These are phyloP conservation scores for Phytopythium kandeliae DNA, from an alignment of 352 stramenopile genomes.

Conservation along the genomic window DNA sequence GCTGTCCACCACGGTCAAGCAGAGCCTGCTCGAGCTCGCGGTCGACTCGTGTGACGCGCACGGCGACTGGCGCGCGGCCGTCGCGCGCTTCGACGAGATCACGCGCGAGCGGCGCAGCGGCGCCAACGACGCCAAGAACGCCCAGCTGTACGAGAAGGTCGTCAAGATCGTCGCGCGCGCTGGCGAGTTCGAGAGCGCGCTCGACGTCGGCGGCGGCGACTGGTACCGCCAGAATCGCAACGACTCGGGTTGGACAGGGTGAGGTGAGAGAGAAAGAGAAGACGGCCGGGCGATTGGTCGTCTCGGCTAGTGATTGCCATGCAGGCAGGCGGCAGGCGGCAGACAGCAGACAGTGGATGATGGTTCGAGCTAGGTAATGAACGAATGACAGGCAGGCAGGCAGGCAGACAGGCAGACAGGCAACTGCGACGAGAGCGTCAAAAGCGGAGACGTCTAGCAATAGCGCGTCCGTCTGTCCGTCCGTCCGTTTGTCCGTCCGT, in stretches of 20 bases:
- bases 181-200: constrained; percentile 78
- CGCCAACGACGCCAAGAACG: constrained; percentile 28
- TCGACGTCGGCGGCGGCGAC: constrained; percentile 77
- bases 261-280: too few species aligned
- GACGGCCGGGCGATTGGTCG: too few species aligned
- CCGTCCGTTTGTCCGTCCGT: too few species aligned
- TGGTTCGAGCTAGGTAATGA: too few species aligned
- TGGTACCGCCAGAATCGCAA: constrained; percentile 82
- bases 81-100: constrained; percentile 75
- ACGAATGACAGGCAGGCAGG: too few species aligned
- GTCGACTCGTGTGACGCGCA: constrained; percentile 57
- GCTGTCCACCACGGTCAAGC: constrained; percentile 50
- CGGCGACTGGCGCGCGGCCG: constrained; percentile 66
- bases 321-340: too few species aligned
- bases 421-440: too few species aligned
- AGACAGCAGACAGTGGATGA: too few species aligned
- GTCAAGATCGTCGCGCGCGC: constrained; percentile 79
- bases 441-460: too few species aligned
- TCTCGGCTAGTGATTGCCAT: too few species aligned
- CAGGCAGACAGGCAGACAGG: too few species aligned
- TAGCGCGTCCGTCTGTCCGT: too few species aligned
- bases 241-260: constrained; percentile 49
- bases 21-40: constrained; percentile 36
- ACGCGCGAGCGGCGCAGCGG: constrained; percentile 41
- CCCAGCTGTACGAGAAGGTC: constrained; percentile 75